Evolutionary conservation across 1,284 basidiomycete genomes (phyloP), one percentile per base, ranked within the genome.

Genomic region (Rhodotorula sp.): DNA sequence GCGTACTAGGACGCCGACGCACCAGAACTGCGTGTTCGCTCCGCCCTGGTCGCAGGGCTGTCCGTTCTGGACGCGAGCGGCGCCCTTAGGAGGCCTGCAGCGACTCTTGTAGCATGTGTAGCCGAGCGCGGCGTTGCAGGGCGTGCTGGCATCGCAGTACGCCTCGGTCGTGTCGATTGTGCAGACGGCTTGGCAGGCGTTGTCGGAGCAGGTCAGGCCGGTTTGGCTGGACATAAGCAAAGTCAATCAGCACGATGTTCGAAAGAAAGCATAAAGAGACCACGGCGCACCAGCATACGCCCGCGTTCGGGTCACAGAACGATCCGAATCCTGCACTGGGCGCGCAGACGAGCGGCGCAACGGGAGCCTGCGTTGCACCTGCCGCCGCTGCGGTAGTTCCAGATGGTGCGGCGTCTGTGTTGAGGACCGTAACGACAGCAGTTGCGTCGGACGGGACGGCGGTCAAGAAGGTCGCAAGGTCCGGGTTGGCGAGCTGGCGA

Each of bases 1-100:
- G 22, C 29, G 10, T n/a, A n/a, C n/a, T n/a, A 5, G 13, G 2
- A 36, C 13, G 27, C 34, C 1, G 9, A 47, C 70, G 54, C 34
- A 74, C 73, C 73, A 74, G 62, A 74, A 74, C 20, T 56, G 55
- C 22, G 71, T 72, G 66, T 74, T 73, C n/a, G 52, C 71, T 0
- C 61, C 29, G 20, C 73, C 73, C 29, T 74, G 73, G 47, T 74
- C 68, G 62, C 73, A 74, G 0, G 59, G 29, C 24, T 68, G 64
- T 32, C 47, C 63, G 27, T 61, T 62, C 51, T 53, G 64, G 39
- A 74, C 73, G 19, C 64, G 65, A 11, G 65, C 48, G 1, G 73
- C 71, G 1, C 64, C 66, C 3, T 64, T 48, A 10, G 73, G 73
- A 24, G 73, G 73, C 4, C 73, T 60, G 56, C 73, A 74, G 7